Base-by-base conservation (phyloP, 2,329 filamentous ascomycete species). In the Cladosporium oxysporum region DNA sequence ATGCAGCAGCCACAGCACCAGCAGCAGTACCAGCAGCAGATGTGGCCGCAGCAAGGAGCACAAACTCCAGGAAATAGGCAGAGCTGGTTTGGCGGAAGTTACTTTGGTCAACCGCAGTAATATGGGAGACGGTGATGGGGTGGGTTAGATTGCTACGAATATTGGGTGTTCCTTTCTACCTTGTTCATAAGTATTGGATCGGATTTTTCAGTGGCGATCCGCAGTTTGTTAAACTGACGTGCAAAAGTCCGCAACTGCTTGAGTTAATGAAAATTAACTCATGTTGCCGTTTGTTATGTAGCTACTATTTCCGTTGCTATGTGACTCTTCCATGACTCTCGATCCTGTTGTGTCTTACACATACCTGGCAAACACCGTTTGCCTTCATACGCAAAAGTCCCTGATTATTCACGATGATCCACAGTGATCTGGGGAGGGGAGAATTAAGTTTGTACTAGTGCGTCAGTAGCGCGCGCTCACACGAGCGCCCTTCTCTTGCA, bases 1-100 rank as follows among this genome's bases (percentile, higher is more conserved):
- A 52, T 52, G 41, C 41, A 44, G 7, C 37, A 29, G n/a, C 28
- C 26, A 33, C 52, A 55, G 52, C 52, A 21, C 18, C 44, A 58
- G 12, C 62, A 65, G 23, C 44, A 50, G n/a, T 49, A 67, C 5
- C 62, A 68, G 50, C 67, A 70, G 63, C 64, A 69, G 55, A 68
- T 70, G 71, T 65, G 71, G 68, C 60, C 55, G 60, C 49, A 65
- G 67, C 69, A 69, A 71, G 72, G 66, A 68, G 69, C 64, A 69
- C 69, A 62, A 28, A 59, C 58, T 29, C 58, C 63, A 28, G 63
- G 64, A 8, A 49, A 57, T 14, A 21, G 57, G 41, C 57, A 62
- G 64, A 64, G 66, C 52, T 65, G 63, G 63, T 65, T 59, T 41
- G 63, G 55, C 1, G 63, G 63, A 18, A 65, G 63, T 18, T 65